phyloP scores from a whole-genome alignment of 2,329 filamentous ascomycete genomes.

The Lachnellula suecica region DNA sequence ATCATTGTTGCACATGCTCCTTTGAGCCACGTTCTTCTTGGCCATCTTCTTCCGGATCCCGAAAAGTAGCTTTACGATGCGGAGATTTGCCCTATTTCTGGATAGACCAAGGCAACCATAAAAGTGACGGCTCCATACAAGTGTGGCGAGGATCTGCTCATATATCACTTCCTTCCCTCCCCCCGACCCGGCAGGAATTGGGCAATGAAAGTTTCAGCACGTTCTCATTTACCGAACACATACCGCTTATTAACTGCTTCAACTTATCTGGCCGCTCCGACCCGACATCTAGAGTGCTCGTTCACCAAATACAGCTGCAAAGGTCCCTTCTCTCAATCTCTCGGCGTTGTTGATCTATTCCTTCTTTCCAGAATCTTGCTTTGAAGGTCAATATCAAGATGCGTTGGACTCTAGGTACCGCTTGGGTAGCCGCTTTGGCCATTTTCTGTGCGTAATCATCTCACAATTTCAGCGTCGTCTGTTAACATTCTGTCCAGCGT shows the following conservation, averaged over 20 bases:
- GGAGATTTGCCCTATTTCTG: constrained; percentile 1
- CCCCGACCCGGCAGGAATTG: background rate
- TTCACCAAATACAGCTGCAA: background rate
- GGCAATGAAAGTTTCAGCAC: constrained; percentile 1
- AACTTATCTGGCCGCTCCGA: constrained; percentile 1
- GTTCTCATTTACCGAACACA: background rate
- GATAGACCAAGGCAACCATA: background rate
- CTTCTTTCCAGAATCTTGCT: background rate
- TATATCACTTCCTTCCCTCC: constrained; percentile 4
- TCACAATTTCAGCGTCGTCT: background rate
- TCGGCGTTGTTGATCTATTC: background rate
- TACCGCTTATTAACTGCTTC: background rate
- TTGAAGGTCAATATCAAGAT: constrained; percentile 8
- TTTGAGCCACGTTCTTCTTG: background rate
- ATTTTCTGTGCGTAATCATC: constrained; percentile 7
- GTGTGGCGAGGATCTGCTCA: constrained; percentile 1
- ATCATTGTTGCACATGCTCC: background rate
- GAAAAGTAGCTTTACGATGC: background rate
- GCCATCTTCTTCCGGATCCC: background rate
- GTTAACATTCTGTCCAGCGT: background rate
- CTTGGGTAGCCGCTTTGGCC: constrained; percentile 8
- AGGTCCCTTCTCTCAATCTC: background rate
- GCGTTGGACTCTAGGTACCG: constrained; percentile 11
- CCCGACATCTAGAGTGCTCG: background rate
- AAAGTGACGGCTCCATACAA: constrained; percentile 2